Evolutionary conservation across 768 basidiomycete species (phyloP).

Genomic region (Serendipita vermifera): DNA sequence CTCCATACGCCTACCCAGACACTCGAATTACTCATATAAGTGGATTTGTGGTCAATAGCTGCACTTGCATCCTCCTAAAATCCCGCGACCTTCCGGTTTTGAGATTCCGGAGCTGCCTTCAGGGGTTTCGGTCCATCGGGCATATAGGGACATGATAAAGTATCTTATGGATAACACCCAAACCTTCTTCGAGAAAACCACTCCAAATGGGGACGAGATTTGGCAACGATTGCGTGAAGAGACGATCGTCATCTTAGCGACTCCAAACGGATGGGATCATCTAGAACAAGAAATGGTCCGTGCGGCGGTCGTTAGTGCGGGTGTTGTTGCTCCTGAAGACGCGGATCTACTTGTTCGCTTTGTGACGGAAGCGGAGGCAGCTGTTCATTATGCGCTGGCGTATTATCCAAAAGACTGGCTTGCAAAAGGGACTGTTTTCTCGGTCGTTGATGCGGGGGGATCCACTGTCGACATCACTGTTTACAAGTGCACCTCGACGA

Average conservation of each 20-base stretch:
- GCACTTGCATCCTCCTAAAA: background rate
- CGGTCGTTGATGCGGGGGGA: constrained; percentile 48
- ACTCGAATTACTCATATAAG: background rate
- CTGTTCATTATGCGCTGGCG: constrained; percentile 36
- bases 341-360: constrained; percentile 32
- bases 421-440: constrained; percentile 16
- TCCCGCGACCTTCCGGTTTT: background rate
- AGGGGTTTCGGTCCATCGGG: constrained; percentile 30
- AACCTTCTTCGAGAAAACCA: constrained; percentile 31
- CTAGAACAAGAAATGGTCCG: constrained; percentile 33
- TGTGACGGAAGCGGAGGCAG: constrained; percentile 43
- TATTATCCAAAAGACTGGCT: constrained; percentile 25
- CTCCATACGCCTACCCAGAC: background rate
- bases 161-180: constrained; percentile 34
- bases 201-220: constrained; percentile 4
- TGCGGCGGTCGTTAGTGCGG: constrained; percentile 31
- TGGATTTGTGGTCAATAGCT: background rate
- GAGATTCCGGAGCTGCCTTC: constrained; percentile 33
- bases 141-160: constrained; percentile 37
- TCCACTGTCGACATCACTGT: constrained; percentile 50
- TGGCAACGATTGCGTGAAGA: background rate
- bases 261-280: constrained; percentile 39
- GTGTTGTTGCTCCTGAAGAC: constrained; percentile 26
- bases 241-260: constrained; percentile 33
- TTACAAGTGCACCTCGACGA: constrained; percentile 27